Percentiles rank a stretch among this genome's conserved stretches.
Conservation (phyloP, 1,284 basidiomycete genomes). For the Irpex sp. region DNA sequence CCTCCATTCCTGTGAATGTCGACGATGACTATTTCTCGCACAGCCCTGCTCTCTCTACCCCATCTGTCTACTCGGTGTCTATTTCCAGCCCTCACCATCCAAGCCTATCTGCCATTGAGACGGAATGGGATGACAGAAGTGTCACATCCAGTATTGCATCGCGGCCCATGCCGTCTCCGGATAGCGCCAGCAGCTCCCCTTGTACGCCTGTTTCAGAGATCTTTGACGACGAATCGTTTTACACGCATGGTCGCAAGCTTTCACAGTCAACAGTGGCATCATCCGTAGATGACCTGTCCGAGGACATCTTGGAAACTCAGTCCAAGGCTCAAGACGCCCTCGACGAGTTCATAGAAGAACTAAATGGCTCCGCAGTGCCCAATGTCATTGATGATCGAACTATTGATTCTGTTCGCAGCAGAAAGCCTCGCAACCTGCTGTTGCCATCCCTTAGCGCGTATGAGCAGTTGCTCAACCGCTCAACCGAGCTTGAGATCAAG, state of each 20-base stretch:
- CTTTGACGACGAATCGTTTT: slow-evolving; percentile 17
- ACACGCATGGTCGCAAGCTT: slow-evolving; percentile 12
- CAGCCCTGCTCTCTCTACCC: slow-evolving; percentile 4
- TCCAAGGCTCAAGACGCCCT: neutral
- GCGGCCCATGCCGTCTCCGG: neutral
- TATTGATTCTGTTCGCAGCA: slow-evolving; percentile 2
- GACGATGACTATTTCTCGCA: slow-evolving; percentile 13
- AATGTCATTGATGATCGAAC: neutral
- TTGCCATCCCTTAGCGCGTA: slow-evolving; percentile 16
- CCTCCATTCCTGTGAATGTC: slow-evolving; percentile 25
- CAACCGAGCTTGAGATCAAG: slow-evolving; percentile 4
- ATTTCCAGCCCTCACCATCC: slow-evolving; percentile 6
- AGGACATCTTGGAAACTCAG: neutral
- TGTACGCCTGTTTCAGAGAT: slow-evolving; percentile 16
- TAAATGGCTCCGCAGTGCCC: neutral
- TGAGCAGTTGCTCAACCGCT: slow-evolving; percentile 14
- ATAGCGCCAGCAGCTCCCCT: slow-evolving; percentile 9
- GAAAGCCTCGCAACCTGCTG: slow-evolving; percentile 16
- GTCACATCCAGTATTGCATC: neutral
- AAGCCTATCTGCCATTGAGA: neutral
- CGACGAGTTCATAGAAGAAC: neutral
- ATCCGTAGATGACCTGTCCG: slow-evolving; percentile 14
- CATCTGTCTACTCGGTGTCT: slow-evolving; percentile 2
- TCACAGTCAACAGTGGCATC: slow-evolving; percentile 22
- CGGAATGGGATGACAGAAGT: neutral